Evolutionary conservation across 2,329 filamentous ascomycete species (phyloP), one percentile per base, ranked within the genome.

Genomic region (Lasiodiplodia gonubiensis): DNA sequence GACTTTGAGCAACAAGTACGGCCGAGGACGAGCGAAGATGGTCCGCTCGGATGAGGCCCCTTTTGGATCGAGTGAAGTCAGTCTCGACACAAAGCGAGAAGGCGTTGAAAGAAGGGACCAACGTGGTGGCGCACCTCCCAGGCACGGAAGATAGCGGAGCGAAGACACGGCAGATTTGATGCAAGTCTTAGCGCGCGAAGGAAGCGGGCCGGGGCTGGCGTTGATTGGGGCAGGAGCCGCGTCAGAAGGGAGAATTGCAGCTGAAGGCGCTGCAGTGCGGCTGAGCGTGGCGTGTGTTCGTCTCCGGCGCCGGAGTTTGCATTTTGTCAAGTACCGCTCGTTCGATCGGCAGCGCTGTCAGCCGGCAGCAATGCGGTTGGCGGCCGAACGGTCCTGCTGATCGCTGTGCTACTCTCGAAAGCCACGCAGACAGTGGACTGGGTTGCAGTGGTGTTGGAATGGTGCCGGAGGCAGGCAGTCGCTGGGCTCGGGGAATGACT

Each of bases 21-120:
- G 46, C 59, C 59, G 42, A 63, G 25, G 21, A 12, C 33, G 39
- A 51, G 59, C 59, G 42, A 63, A 23, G 30, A 16, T 51, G 46
- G 18, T 25, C 59, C 59, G 59, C 59, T 63, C 27, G 59, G 30
- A 35, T 33, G 46, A 27, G 59, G 55, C 23, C 59, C 59, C 59
- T 35, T 51, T 63, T 51, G n/a, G 30, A 7, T 21, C 8, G 7
- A 18, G 57, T 61, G 57, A 27, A 33, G 8, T 35, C 16, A 3
- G 10, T 14, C 39, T 33, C 52, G 52, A 14, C 14, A 35, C 11
- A 8, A 10, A 39, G 3, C 18, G 16, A 42, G n/a, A 46, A 59
- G 23, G 23, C 18, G 55, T 30, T 46, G 37, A 18, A 25, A 23
- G 16, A 16, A 14, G 4, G 14, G 16, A 3, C 25, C 46, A 11